A percentile compares a stretch with the other conserved stretches of the same genome.
These are phyloP conservation scores for Alternaria alternata DNA, from an alignment of 2,329 filamentous ascomycete genomes.

Conservation along the genomic window DNA sequence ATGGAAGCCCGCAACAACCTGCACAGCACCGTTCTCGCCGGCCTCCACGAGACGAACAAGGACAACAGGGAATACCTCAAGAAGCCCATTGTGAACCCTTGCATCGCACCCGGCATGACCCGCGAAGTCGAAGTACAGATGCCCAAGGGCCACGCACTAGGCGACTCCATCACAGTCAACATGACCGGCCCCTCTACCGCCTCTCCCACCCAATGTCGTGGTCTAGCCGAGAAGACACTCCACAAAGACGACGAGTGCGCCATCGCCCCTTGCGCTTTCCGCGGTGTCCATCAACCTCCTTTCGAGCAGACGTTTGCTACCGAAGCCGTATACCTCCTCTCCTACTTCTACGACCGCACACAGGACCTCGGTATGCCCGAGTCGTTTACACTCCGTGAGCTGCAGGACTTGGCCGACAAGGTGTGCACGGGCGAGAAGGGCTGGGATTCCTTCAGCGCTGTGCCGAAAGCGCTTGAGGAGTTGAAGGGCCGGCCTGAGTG, in stretches of 20 bases:
- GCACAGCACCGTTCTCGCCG: slow-evolving; percentile 77
- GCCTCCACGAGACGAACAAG: slow-evolving; percentile 70
- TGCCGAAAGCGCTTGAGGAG: slow-evolving; percentile 82
- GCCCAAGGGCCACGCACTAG: slow-evolving; percentile 70
- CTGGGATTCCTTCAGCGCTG: slow-evolving; percentile 82
- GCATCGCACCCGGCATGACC: slow-evolving; percentile 81
- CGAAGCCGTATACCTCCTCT: slow-evolving; percentile 96
- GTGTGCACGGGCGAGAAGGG: slow-evolving; percentile 80
- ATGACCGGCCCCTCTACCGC: slow-evolving; percentile 84
- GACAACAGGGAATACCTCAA: slow-evolving; percentile 69
- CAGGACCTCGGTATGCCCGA: slow-evolving; percentile 97
- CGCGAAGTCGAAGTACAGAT: slow-evolving; percentile 78
- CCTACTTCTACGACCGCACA: slow-evolving; percentile 97
- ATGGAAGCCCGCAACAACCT: slow-evolving; percentile 94
- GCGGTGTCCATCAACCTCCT: slow-evolving; percentile 92
- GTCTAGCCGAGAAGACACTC: slow-evolving; percentile 87
- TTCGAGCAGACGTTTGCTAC: slow-evolving; percentile 89
- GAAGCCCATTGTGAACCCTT: slow-evolving; percentile 80
- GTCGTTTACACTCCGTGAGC: slow-evolving; percentile 88
- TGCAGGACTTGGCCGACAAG: slow-evolving; percentile 82
- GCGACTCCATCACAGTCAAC: slow-evolving; percentile 72
- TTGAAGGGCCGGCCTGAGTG: slow-evolving; percentile 84
- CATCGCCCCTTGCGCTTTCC: slow-evolving; percentile 95
- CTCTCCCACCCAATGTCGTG: slow-evolving; percentile 86
- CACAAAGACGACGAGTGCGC: slow-evolving; percentile 84